These are phyloP conservation scores for Aspergillus ruber DNA, from an alignment of 2,329 filamentous ascomycete species.

Conservation along the genomic window DNA sequence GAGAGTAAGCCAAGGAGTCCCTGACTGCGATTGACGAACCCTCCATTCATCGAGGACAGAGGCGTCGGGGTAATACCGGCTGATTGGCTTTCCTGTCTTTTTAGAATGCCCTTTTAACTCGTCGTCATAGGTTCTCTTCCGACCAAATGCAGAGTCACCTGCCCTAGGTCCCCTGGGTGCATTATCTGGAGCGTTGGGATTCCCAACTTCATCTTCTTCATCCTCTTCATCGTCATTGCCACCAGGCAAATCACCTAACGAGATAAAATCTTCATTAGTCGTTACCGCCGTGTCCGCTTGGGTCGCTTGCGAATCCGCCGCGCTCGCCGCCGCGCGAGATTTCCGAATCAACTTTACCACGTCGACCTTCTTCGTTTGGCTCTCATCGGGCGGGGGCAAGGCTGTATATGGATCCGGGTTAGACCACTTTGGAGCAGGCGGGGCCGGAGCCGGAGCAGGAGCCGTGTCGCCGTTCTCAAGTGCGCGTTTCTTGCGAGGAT, in stretches of 20 bases:
- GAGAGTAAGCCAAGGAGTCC: conserved; percentile 56
- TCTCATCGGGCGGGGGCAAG: conserved; percentile 71
- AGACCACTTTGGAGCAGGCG: conserved; percentile 69
- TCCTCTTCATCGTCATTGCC: conserved; percentile 38
- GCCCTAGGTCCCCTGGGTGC: conserved; percentile 32
- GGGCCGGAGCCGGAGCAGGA: conserved; percentile 12
- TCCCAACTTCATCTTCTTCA: conserved; percentile 21
- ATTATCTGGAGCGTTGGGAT: conserved; percentile 24
- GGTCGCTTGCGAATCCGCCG: conserved; percentile 36
- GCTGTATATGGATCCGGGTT: conserved; percentile 93
- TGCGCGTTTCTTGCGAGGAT: conserved; percentile 35
- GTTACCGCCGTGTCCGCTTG: conserved; percentile 49
- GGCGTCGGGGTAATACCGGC: conserved; percentile 47
- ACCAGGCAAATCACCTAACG: conserved; percentile 57
- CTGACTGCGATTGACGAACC: conserved; percentile 32
- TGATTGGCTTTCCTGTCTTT: conserved; percentile 47
- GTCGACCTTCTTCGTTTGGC: conserved; percentile 68
- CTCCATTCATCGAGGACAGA: conserved; percentile 50
- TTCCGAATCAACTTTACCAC: conserved; percentile 90
- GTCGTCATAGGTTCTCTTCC: conserved; percentile 70
- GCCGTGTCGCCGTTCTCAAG: conserved; percentile 17
- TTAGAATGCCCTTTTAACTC: conserved; percentile 56
- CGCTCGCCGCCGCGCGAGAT: conserved; percentile 59
- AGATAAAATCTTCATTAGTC: conserved; percentile 76
- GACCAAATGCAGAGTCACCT: conserved; percentile 47